These are phyloP conservation scores for Quercus robur DNA, from an alignment of 306 rosid species.

Conservation along the genomic window DNA sequence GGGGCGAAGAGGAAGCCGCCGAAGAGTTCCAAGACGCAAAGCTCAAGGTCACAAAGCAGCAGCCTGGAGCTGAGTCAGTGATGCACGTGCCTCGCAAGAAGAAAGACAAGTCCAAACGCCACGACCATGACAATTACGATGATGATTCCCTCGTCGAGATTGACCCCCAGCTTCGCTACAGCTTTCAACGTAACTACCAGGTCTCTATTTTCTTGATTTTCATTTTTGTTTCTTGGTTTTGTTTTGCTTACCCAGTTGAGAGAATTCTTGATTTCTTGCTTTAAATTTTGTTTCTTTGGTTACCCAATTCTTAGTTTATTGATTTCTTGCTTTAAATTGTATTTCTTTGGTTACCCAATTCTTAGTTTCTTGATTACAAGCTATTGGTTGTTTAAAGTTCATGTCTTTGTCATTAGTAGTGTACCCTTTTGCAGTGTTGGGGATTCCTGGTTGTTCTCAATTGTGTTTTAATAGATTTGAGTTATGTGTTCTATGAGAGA, in stretches of 20 bases:
- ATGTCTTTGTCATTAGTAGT: no score
- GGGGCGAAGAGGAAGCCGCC: constrained; percentile 49
- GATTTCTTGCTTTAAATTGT: no score
- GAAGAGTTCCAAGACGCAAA: constrained; percentile 63
- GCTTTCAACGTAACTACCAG: constrained; percentile 93
- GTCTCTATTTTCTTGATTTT: constrained; percentile 16
- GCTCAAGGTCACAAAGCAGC: constrained; percentile 66
- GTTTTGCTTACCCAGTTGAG: neutral
- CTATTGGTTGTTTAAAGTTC: no score
- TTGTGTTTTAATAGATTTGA: no score
- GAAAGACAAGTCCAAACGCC: constrained; percentile 31
- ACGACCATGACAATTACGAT: constrained; percentile 22
- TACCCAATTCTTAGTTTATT: no score
- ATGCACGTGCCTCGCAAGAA: constrained; percentile 85
- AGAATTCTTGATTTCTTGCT: neutral
- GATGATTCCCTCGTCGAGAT: constrained; percentile 60
- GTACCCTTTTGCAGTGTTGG: no score
- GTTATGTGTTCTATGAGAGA: no score
- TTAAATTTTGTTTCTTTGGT: no score
- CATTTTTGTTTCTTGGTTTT: neutral
- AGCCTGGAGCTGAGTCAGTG: constrained; percentile 53
- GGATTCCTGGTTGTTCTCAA: no score
- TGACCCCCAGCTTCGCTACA: constrained; percentile 93
- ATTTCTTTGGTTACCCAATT: no score
- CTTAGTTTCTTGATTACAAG: no score